A percentile compares a stretch with the other conserved stretches of the same genome.
Conservation (phyloP, 2,329 filamentous ascomycete species). For the Ophiobolus disseminans region DNA sequence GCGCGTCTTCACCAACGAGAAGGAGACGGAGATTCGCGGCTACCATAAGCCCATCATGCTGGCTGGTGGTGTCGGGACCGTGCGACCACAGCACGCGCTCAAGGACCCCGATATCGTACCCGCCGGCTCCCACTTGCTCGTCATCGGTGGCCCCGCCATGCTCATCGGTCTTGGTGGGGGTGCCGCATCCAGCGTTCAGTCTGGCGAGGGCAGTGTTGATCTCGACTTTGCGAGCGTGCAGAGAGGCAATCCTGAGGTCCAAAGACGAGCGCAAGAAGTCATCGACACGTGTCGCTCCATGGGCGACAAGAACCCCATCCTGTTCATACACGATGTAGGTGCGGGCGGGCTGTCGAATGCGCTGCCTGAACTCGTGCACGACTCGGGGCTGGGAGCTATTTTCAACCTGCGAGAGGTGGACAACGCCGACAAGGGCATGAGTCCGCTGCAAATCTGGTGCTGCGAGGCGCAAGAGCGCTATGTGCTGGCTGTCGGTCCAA, state of each 20-base stretch:
- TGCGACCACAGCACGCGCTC: slow-evolving; percentile 86
- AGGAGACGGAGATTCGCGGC: slow-evolving; percentile 76
- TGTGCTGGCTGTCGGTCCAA: slow-evolving; percentile 83
- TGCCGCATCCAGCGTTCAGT: slow-evolving; percentile 89
- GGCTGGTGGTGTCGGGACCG: slow-evolving; percentile 91
- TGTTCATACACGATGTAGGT: slow-evolving; percentile 97
- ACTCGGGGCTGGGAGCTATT: slow-evolving; percentile 86
- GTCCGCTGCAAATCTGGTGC: slow-evolving; percentile 96
- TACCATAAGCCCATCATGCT: slow-evolving; percentile 99
- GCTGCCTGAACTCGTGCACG: slow-evolving; percentile 87
- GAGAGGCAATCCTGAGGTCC: slow-evolving; percentile 94
- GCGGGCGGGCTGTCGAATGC: slow-evolving; percentile 88
- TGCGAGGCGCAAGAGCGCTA: slow-evolving; percentile 97
- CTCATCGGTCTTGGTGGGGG: slow-evolving; percentile 95
- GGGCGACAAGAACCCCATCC: slow-evolving; percentile 85
- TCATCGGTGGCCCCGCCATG: slow-evolving; percentile 96
- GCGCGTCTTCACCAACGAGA: slow-evolving; percentile 66
- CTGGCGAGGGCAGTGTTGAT: slow-evolving; percentile 86
- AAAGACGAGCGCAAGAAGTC: slow-evolving; percentile 94
- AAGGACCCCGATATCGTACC: slow-evolving; percentile 82
- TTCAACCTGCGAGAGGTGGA: slow-evolving; percentile 96
- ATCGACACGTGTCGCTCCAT: slow-evolving; percentile 92
- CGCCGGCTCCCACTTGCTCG: slow-evolving; percentile 87
- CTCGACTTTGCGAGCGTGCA: slow-evolving; percentile 98
- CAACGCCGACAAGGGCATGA: slow-evolving; percentile 89